A percentile compares a stretch with the other conserved stretches of the same genome.
Evolutionary conservation across 2,329 filamentous ascomycete genomes (phyloP).

Genomic region (Cladophialophora yegresii): DNA sequence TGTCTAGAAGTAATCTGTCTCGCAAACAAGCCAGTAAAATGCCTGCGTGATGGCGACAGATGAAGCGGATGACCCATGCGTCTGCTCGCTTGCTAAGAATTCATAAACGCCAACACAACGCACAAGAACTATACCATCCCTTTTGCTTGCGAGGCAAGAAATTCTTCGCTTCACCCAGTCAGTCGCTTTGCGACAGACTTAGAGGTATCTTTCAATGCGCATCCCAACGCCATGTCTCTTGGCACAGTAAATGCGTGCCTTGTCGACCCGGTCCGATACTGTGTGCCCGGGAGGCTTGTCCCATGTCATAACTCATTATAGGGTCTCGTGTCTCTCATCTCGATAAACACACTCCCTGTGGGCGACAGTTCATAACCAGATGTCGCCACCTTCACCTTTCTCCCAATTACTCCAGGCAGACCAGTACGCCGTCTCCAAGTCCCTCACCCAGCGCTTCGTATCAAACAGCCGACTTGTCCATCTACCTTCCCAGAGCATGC

Average conservation of each 20-base stretch:
- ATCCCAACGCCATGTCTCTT: background rate
- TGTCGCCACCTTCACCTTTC: conserved; percentile 82
- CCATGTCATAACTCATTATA: background rate
- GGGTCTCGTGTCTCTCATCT: background rate
- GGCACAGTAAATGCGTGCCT: background rate
- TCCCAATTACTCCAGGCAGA: conserved; percentile 90
- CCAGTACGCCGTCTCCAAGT: conserved; percentile 85
- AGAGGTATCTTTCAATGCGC: background rate
- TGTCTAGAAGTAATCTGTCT: no score
- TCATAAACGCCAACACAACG: background rate
- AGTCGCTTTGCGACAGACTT: background rate
- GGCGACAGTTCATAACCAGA: conserved; percentile 64
- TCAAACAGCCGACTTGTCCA: conserved; percentile 89
- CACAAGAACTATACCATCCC: background rate
- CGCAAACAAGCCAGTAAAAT: background rate
- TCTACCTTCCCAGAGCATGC: conserved; percentile 76
- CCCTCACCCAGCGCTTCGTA: conserved; percentile 84
- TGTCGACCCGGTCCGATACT: background rate
- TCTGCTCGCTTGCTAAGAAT: background rate
- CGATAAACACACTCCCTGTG: background rate
- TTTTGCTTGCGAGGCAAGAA: background rate
- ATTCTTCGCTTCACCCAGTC: background rate
- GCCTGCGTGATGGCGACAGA: background rate
- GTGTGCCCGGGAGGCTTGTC: background rate
- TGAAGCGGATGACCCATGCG: background rate